Evolutionary conservation across 1,284 basidiomycete species (phyloP), one percentile per base, ranked within the genome.

Genomic region (Cryptococcus maquisensis): DNA sequence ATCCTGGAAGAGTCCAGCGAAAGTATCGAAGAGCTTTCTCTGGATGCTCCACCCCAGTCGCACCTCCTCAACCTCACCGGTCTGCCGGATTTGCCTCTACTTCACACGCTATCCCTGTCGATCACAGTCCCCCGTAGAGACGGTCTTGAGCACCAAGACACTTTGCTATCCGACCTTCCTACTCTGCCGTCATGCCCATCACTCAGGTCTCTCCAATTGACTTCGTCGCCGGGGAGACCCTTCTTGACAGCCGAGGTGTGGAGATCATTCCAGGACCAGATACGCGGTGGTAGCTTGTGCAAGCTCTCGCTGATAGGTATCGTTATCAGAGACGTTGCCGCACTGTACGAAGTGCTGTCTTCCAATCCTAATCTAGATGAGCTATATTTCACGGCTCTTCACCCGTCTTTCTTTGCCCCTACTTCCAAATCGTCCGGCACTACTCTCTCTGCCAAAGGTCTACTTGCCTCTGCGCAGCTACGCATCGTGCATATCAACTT

Each of bases 261-360:
- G 15, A 18, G 7, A 46, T 45, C 46, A 68, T 23, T 50, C 46
- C 10, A 49, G 52, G 16, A 53, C 66, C 23, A 35, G 43, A 15
- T 48, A 16, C 61, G 5, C 1, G 15, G 28, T 10, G 28, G 12
- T 4, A 47, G 36, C 24, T 47, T 73, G 2, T 55, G 47, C 2
- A 59, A 66, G 16, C 50, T 74, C 13, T 69, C 68, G 0, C 54
- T 74, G 4, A 59, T 71, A 45, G 70, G 68, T 49, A 55, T 73
- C 20, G 61, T 68, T 10, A 53, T 71, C 9, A 51, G 52, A 6
- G 20, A 47, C 1, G 3, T 40, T 0, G 54, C 61, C 6, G 51
- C 57, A 3, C 52, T 69, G 0, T 18, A 46, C 5, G 9, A 39
- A 1, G 53, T 71, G 20, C 44, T 71, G 0, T 28, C 51, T 1